Base-by-base conservation (phyloP, 805 yeast species). In the Myxozyma lipomycoides region DNA sequence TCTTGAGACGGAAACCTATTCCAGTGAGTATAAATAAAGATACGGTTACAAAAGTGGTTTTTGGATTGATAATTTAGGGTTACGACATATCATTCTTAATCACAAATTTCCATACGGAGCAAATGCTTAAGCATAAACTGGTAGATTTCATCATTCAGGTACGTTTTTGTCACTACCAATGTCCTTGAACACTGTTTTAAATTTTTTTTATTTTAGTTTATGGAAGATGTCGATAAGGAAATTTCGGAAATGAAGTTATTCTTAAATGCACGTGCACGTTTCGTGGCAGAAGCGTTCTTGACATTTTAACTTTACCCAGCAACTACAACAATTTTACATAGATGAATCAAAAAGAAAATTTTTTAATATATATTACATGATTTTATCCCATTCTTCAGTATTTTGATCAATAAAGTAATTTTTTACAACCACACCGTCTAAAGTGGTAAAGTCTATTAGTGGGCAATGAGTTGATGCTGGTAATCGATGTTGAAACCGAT, bases 191-290 rank as follows among this genome's bases (percentile, higher is more conserved):
- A 2, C 10, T 35, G 7, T 22, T 21, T 34, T 21, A 4, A 7
- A 19, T 24, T n/a, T 25, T 37, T 5, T 15, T 52, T 43, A 34
- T 41, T 40, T 4, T 35, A 60, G 72, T 93, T 93, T 69, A 90
- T 93, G 98, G 98, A 93, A 70, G 98, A 90, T 65, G 98, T 93
- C 18, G 98, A 93, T 70, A 91, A 89, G 73, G 98, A 93, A 70
- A 93, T 93, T 65, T 87, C 96, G 70, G 98, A 93, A 68, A 93
- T 93, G 95, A 93, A 93, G 71, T 77, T 93, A 68, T 93, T 91
- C 69, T 78, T 93, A 67, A 93, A 93, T 66, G 96, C 98, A 12
- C 81, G 98, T 66, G 98, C 98, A 12, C 84, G 98, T 74, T 91
- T 88, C 55, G 95, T 89, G 43, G 98, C 98, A 24, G 98, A 93